These are phyloP conservation scores for Picochlorum sp. DNA, from an alignment of 139 green algal species.

Conservation along the genomic window DNA sequence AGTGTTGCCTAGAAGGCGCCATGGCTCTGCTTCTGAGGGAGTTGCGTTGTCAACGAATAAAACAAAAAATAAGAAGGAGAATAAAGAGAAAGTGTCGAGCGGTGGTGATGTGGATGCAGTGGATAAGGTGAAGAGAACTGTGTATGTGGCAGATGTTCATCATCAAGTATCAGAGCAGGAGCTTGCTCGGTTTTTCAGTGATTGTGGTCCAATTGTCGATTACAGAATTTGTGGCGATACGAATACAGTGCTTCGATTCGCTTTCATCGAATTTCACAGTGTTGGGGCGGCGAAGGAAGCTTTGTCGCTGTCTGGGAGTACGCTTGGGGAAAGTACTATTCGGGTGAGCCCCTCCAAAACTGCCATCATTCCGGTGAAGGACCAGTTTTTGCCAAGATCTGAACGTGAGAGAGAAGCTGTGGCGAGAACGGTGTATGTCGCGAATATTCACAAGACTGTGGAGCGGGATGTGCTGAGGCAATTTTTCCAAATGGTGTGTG, in stretches of 20 bases:
- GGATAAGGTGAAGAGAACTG: slow-evolving; percentile 67
- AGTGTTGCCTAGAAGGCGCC: no score
- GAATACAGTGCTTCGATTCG: slow-evolving; percentile 86
- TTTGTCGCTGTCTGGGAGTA: slow-evolving; percentile 44
- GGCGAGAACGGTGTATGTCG: slow-evolving; percentile 83
- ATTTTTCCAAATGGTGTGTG: slow-evolving; percentile 90
- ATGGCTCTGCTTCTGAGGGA: no score
- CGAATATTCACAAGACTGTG: slow-evolving; percentile 88
- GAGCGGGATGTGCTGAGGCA: slow-evolving; percentile 52
- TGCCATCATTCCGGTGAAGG: slow-evolving; percentile 91
- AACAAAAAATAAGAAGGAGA: no score
- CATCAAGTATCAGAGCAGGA: slow-evolving; percentile 63
- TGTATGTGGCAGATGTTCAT: slow-evolving; percentile 75
- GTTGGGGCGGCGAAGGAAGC: slow-evolving; percentile 49
- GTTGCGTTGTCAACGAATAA: no score
- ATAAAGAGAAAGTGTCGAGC: no score
- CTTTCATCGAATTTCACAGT: slow-evolving; percentile 87
- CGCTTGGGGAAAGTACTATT: slow-evolving; percentile 63
- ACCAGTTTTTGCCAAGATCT: slow-evolving; percentile 52
- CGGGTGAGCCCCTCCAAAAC: slow-evolving; percentile 86
- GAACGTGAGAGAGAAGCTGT: slow-evolving; percentile 55
- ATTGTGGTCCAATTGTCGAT: slow-evolving; percentile 72
- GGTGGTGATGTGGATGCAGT: slow-evolving; percentile 15
- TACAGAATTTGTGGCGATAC: slow-evolving; percentile 91
- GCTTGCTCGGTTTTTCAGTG: slow-evolving; percentile 59